Conservation (phyloP, 768 basidiomycete species). For the Panaeolus cyanescens region DNA sequence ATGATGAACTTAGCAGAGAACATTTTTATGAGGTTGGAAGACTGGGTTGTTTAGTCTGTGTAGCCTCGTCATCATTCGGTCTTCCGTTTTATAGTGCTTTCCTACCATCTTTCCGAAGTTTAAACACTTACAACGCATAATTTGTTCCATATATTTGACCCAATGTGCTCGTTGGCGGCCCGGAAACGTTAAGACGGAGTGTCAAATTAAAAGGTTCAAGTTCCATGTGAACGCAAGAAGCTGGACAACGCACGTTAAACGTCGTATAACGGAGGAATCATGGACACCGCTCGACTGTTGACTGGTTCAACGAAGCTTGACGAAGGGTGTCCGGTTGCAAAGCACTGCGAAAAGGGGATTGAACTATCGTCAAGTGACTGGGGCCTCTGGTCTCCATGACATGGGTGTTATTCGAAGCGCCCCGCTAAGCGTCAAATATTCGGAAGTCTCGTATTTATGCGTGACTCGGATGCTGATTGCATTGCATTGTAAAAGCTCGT, state of each 20-base stretch:
- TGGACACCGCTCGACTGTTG: too few species aligned
- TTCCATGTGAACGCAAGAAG: too few species aligned
- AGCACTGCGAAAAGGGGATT: neutral
- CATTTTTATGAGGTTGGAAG: neutral
- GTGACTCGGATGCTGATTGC: neutral
- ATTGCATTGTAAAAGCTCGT: neutral
- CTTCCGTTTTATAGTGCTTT: neutral
- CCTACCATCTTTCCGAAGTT: neutral
- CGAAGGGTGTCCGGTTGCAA: neutral
- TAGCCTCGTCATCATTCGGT: too few species aligned
- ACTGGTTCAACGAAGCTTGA: neutral
- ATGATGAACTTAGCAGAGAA: slow-evolving; percentile 6
- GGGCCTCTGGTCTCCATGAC: neutral
- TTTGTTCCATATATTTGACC: neutral
- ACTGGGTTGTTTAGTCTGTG: neutral
- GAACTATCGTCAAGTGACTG: neutral
- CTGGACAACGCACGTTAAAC: too few species aligned
- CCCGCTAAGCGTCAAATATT: neutral
- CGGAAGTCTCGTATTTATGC: neutral
- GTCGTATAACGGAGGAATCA: neutral
- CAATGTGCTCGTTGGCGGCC: neutral
- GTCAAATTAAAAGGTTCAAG: too few species aligned
- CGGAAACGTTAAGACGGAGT: too few species aligned
- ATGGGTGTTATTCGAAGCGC: neutral
- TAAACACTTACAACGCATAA: neutral